Evolutionary conservation across 2,329 filamentous ascomycete genomes (phyloP).

Genomic region (Fusarium euwallaceae): DNA sequence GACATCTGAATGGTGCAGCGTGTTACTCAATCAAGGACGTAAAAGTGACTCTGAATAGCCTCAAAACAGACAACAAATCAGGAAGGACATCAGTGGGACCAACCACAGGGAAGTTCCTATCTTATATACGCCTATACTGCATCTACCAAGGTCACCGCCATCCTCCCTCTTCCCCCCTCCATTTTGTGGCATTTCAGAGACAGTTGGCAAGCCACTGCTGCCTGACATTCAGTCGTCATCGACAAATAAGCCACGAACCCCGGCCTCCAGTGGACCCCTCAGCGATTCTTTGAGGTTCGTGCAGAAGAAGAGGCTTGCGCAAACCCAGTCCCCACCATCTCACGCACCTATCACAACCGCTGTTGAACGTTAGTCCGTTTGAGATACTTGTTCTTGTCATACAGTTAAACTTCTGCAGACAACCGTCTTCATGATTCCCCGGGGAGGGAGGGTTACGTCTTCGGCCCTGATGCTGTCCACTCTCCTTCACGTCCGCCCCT

Average conservation of each 20-base stretch:
- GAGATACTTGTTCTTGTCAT: slow-evolving; percentile 11
- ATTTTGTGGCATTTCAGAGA: slow-evolving; percentile 25
- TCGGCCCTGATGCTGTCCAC: slow-evolving; percentile 23
- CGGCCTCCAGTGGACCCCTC: slow-evolving; percentile 21
- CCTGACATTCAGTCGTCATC: slow-evolving; percentile 15
- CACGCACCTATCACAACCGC: slow-evolving; percentile 33
- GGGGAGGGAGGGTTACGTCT: not conserved
- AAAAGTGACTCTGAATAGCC: not conserved
- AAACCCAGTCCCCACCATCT: slow-evolving; percentile 28
- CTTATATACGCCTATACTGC: slow-evolving; percentile 23
- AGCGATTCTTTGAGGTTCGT: slow-evolving; percentile 17
- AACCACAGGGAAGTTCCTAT: not conserved
- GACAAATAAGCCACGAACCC: slow-evolving; percentile 11
- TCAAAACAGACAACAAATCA: not conserved
- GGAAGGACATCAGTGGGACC: not conserved
- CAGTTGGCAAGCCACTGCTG: slow-evolving; percentile 33
- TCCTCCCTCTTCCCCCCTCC: slow-evolving; percentile 18
- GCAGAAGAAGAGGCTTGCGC: slow-evolving; percentile 19
- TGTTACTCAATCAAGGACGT: not conserved
- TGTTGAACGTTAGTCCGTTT: slow-evolving; percentile 30
- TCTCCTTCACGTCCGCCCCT: slow-evolving; percentile 8
- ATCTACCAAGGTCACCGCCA: slow-evolving; percentile 12
- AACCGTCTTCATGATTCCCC: not conserved
- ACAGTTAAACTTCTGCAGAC: slow-evolving; percentile 1
- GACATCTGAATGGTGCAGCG: not conserved